Conservation (phyloP, 2,329 filamentous ascomycete species). For the Coniella lustricola region DNA sequence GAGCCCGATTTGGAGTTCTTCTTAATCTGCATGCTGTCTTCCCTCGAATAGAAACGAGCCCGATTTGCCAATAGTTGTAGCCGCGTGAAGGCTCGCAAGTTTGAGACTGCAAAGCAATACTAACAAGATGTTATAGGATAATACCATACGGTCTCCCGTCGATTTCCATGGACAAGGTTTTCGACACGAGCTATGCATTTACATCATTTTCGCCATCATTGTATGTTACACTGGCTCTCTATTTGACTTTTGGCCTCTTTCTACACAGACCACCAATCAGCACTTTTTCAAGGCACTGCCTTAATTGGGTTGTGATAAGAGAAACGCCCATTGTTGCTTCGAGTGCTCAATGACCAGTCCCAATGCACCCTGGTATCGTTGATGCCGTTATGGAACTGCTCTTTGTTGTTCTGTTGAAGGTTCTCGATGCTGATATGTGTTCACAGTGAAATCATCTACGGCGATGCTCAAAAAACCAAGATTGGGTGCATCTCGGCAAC, state of each 20-base stretch:
- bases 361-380: too few relatives aligned
- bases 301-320: too few relatives aligned
- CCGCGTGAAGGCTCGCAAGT: background rate
- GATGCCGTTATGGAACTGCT: background rate
- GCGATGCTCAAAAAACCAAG: slow-evolving; percentile 53
- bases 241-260: background rate
- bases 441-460: slow-evolving; percentile 56
- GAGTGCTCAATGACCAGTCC: too few relatives aligned
- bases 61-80: background rate
- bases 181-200: slow-evolving; percentile 80
- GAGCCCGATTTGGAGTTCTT: too few relatives aligned
- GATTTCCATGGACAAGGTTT: slow-evolving; percentile 65
- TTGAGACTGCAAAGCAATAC: background rate
- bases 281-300: too few relatives aligned
- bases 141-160: slow-evolving; percentile 52
- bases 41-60: too few relatives aligned
- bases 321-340: too few relatives aligned
- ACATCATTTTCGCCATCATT: slow-evolving; percentile 71
- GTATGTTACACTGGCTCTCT: slow-evolving; percentile 10
- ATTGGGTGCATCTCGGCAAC: slow-evolving; percentile 77
- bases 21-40: too few relatives aligned
- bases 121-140: background rate
- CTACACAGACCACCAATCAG: too few relatives aligned
- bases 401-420: background rate
- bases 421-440: background rate